Base-by-base conservation (phyloP, 805 yeast species). In the Osmozyma mogii region DNA sequence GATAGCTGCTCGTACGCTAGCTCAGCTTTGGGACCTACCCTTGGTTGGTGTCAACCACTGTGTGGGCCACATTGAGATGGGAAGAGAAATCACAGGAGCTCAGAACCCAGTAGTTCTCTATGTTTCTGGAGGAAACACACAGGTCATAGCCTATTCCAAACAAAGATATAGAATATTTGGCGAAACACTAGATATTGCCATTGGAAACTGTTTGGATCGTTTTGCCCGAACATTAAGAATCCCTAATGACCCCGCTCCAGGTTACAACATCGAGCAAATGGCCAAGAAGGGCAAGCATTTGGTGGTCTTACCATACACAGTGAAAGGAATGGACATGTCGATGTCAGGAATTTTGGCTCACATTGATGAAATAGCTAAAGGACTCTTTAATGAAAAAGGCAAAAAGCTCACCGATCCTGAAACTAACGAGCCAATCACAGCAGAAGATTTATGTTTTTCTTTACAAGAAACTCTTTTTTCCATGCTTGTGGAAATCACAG, bases 1-100 rank as follows among this genome's bases (percentile, higher is more conserved):
- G 3, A 68, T 92, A 28, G 94, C 94, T 1, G 97, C 98, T 1
- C 65, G 99, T 49, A 78, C 96, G 0, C 58, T 88, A 22, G 65
- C 85, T 6, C 75, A 80, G 43, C 50, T 89, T 41, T 85, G 95
- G 94, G 52, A 71, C 2, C 58, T 82, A 14, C 97, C 98, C 0
- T 54, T 92, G 18, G 79, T 92, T 6, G 97, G 97, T 0, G 98
- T 92, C 3, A 92, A 92, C 48, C 98, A 92, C 55, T 92, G 99
- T 56, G 75, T 92, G 21, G 99, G 98, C 1, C 99, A 92, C 55
- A 92, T 92, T 37, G 99, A 92, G 53, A 92, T 92, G 99, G 99
- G 99, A 9, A 65, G 99, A 36, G 97, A 89, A 49, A 89, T 92
- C 49, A 92, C 99, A 0, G 94, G 92, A n/a, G 97, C 97, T 0